Evolutionary conservation across 495 filamentous ascomycete species (phyloP), one percentile per base, ranked within the genome.

Genomic region (Ascodesmis nigricans): DNA sequence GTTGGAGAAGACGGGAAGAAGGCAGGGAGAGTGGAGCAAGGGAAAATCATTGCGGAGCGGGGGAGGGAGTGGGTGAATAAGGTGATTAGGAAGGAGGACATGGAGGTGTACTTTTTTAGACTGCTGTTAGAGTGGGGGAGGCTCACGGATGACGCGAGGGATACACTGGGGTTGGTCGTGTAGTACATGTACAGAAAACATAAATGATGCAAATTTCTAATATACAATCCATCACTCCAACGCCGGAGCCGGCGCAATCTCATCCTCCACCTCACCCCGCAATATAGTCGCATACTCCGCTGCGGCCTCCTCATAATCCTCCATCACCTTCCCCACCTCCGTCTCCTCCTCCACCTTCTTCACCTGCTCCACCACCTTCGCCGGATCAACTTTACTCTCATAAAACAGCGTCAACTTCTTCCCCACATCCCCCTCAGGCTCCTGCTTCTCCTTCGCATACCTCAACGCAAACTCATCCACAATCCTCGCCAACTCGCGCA

Each of bases 41-140:
- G 67, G 0, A 55, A 64, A 50, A 57, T 59, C 40, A 73, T 79
- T 35, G 74, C 74, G n/a, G 50, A 51, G 35, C 63, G 64, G 16
- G 66, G 72, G 2, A 63, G 68, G 41, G 60, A 60, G 6, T 78
- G 73, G 74, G 71, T 71, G 5, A 63, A 73, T 31, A 61, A 59
- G 30, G 70, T 72, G 8, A 53, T 78, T 29, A 55, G 74, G 24
- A 58, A 59, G 34, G 74, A 76, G 35, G 74, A 78, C 48, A 72
- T 78, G 57, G 62, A 73, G 39, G 59, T 79, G 13, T 78, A 77
- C 53, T 58, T 68, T 11, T 60, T 72, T 40, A 53, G 74, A 23
- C 47, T 79, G 26, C 54, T 78, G 21, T 60, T 78, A 13, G 74
- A 78, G 45, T 78, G 74, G 45, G 74, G 63, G 1, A 57, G 74